Percentiles rank a stretch among this genome's conserved stretches.
phyloP scores from a whole-genome alignment of 2,329 filamentous ascomycete species.

The Fusarium floridanum region DNA sequence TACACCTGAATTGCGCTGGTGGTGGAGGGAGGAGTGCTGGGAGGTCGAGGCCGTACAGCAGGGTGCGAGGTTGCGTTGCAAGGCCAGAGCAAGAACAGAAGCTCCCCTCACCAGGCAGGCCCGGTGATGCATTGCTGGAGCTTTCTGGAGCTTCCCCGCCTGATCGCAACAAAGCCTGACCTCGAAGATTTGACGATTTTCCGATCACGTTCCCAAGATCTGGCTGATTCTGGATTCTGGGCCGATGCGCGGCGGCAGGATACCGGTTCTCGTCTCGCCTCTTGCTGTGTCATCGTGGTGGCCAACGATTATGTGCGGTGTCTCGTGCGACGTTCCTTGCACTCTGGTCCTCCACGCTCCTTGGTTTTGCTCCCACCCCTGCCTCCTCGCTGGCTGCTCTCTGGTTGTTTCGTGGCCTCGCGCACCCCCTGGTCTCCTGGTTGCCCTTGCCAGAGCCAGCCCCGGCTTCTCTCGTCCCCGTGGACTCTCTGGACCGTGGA shows the following conservation, averaged over 20 bases:
- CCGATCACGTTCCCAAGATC: conserved; percentile 35
- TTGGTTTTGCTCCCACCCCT: conserved; percentile 26
- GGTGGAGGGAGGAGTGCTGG: conserved; percentile 16
- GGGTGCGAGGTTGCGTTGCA: conserved; percentile 1
- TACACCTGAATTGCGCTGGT: conserved; percentile 44
- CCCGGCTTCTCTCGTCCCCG: conserved; percentile 31
- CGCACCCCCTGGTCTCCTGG: conserved; percentile 23
- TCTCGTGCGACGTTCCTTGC: conserved; percentile 28
- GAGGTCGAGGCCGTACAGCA: conserved; percentile 8
- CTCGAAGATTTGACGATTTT: conserved; percentile 35
- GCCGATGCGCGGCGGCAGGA: conserved; percentile 18
- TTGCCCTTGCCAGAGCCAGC: conserved; percentile 30
- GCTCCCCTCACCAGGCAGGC: conserved; percentile 7
- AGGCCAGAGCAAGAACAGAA: conserved; percentile 2
- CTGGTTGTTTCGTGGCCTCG: conserved; percentile 21
- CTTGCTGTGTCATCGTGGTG: conserved; percentile 19
- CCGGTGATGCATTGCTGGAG: conserved; percentile 27
- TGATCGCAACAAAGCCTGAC: conserved; percentile 25
- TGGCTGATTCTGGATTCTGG: conserved; percentile 20
- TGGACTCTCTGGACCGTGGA: conserved; percentile 20
- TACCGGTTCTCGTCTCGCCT: conserved; percentile 11
- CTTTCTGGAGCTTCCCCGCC: conserved; percentile 29
- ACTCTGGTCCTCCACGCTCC: conserved; percentile 20
- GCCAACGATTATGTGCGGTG: conserved; percentile 21
- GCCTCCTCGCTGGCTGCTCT: conserved; percentile 18